phyloP scores from a whole-genome alignment of 1,139 yeast genomes.

The Pichia sp. region DNA sequence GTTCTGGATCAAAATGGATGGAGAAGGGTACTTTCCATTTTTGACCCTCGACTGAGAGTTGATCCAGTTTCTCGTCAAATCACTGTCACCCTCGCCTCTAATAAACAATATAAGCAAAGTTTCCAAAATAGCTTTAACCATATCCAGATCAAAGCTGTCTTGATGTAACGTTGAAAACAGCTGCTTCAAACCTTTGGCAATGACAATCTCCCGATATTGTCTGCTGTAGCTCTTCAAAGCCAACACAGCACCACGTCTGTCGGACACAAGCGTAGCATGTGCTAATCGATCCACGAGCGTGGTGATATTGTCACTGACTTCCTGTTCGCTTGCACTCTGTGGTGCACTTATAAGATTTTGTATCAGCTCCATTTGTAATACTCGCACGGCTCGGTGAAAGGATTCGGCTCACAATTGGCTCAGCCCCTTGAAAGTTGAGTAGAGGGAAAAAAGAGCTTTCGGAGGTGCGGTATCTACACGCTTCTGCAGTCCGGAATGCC shows the following conservation, averaged over 20 bases:
- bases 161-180: conserved; percentile 58
- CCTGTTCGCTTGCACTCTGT: conserved; percentile 38
- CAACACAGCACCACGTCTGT: conserved; percentile 85
- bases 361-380: conserved; percentile 26
- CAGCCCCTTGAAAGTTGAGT: background rate
- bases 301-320: conserved; percentile 82
- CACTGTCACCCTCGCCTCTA: conserved; percentile 48
- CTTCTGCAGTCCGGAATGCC: background rate
- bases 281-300: conserved; percentile 83
- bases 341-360: conserved; percentile 32
- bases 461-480: background rate
- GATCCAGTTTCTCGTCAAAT: conserved; percentile 63
- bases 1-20: conserved; percentile 58
- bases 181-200: conserved; percentile 82
- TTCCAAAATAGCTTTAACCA: conserved; percentile 81
- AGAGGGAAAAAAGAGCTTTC: background rate
- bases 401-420: background rate
- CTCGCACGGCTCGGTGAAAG: too few relatives aligned
- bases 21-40: conserved; percentile 81
- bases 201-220: conserved; percentile 84
- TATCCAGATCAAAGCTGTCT: conserved; percentile 65
- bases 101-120: conserved; percentile 78
- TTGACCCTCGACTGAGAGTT: conserved; percentile 73
- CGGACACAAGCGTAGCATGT: conserved; percentile 78
- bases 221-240: conserved; percentile 88